Evolutionary conservation across 208 protist genomes (phyloP).

Genomic region (Wallacemonas collosoma): DNA sequence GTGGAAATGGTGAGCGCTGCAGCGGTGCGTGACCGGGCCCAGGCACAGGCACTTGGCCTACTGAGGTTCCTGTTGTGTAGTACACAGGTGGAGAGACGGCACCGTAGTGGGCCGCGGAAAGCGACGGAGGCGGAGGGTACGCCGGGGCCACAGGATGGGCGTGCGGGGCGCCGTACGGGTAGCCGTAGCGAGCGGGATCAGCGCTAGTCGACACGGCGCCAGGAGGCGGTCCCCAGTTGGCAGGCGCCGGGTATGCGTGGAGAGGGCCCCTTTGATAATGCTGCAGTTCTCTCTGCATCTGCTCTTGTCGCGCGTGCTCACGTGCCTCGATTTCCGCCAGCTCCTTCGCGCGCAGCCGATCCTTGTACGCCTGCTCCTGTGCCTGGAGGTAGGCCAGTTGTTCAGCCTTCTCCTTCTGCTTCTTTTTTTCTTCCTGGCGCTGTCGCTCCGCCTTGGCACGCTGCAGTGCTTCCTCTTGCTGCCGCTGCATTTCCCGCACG

Average conservation of each 20-base stretch:
- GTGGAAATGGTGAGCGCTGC: slow-evolving; percentile 17
- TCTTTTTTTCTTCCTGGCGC: slow-evolving; percentile 27
- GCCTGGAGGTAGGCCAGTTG: slow-evolving; percentile 53
- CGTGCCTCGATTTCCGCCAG: slow-evolving; percentile 41
- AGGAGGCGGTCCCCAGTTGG: background rate
- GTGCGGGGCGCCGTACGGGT: background rate
- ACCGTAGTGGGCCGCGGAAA: background rate
- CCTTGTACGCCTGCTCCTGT: slow-evolving; percentile 61
- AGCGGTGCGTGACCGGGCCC: background rate
- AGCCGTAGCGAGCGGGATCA: slow-evolving; percentile 2
- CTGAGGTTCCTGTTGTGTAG: slow-evolving; percentile 3
- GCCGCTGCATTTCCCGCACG: slow-evolving; percentile 27
- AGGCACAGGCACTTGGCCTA: background rate
- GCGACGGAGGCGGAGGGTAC: background rate
- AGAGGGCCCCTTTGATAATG: background rate
- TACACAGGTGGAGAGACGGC: background rate
- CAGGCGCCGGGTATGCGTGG: too few species aligned
- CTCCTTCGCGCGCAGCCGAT: slow-evolving; percentile 50
- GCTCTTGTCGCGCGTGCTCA: slow-evolving; percentile 26
- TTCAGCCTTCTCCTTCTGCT: slow-evolving; percentile 29
- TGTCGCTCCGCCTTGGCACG: slow-evolving; percentile 27
- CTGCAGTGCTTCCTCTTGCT: slow-evolving; percentile 45
- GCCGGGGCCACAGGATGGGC: background rate
- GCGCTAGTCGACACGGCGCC: background rate
- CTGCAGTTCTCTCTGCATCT: slow-evolving; percentile 10